phyloP scores from a whole-genome alignment of 1,284 basidiomycete species.

The Rhodotorula sp. region DNA sequence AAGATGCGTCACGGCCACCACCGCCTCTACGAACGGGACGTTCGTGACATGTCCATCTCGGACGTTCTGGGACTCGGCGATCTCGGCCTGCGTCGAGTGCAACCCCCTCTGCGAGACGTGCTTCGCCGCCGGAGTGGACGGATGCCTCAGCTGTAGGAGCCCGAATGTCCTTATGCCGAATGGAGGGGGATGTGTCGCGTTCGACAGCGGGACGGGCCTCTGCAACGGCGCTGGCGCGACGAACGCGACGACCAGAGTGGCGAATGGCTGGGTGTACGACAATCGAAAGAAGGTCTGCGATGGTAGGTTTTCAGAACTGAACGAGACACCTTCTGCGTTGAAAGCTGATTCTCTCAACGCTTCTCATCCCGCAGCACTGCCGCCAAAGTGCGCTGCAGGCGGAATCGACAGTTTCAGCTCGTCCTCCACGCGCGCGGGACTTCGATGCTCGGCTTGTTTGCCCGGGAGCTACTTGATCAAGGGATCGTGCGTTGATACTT shows the following conservation, averaged over 20 bases:
- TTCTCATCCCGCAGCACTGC: constrained; percentile 70
- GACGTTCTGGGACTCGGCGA: constrained; percentile 60
- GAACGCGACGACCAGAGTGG: constrained; percentile 30
- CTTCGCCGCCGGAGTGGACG: constrained; percentile 55
- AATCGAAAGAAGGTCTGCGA: constrained; percentile 75
- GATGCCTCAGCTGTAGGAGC: constrained; percentile 56
- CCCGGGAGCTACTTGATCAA: constrained; percentile 68
- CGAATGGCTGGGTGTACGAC: constrained; percentile 68
- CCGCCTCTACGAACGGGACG: constrained; percentile 52
- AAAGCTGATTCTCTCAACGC: not conserved
- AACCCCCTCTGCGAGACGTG: constrained; percentile 68
- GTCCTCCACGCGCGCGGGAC: constrained; percentile 62
- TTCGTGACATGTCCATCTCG: constrained; percentile 62
- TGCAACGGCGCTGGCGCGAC: constrained; percentile 52
- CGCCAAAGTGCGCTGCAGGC: constrained; percentile 72
- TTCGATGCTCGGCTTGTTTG: constrained; percentile 71
- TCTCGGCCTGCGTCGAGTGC: constrained; percentile 58
- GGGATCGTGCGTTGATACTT: constrained; percentile 64
- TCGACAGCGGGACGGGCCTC: constrained; percentile 61
- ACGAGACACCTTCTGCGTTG: not conserved
- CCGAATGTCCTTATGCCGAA: constrained; percentile 33
- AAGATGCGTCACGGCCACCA: constrained; percentile 59
- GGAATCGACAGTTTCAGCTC: constrained; percentile 66
- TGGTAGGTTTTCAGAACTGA: constrained; percentile 56
- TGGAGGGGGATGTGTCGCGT: constrained; percentile 58